These are phyloP conservation scores for Musa schizocarpa DNA, from an alignment of 176 grass and related monocot species.

Conservation along the genomic window DNA sequence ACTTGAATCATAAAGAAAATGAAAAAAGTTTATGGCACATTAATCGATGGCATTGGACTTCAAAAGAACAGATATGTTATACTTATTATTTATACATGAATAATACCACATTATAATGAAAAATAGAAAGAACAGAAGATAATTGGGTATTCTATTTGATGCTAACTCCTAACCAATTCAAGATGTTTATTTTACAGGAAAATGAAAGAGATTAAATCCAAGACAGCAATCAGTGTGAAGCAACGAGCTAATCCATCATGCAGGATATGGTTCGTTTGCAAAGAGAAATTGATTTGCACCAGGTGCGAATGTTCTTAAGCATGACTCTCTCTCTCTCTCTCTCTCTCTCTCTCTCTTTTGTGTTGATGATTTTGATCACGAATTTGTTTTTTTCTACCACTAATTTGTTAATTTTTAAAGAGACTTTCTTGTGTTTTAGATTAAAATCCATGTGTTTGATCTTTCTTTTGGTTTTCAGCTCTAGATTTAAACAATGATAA, in stretches of 20 bases:
- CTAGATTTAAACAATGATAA: too few species aligned
- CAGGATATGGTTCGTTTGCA: conserved; percentile 60
- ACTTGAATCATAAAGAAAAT: neutral
- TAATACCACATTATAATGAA: neutral
- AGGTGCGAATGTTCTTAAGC: conserved; percentile 25
- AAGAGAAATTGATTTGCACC: conserved; percentile 52
- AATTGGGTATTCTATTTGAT: neutral
- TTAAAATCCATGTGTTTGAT: too few species aligned
- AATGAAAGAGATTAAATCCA: conserved; percentile 50
- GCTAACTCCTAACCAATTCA: neutral
- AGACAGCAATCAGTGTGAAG: conserved; percentile 51
- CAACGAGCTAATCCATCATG: conserved; percentile 47
- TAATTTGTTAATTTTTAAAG: too few species aligned
- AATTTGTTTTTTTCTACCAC: too few species aligned
- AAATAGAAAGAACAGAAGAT: neutral
- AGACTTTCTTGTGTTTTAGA: too few species aligned
- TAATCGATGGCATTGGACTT: neutral
- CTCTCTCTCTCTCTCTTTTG: too few species aligned
- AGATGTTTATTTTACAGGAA: conserved; percentile 33
- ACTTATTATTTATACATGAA: too few species aligned
- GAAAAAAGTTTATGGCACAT: neutral
- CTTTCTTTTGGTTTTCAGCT: too few species aligned
- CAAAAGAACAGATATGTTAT: too few species aligned
- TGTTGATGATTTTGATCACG: too few species aligned
- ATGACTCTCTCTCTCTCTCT: neutral